phyloP scores from a whole-genome alignment of 106 monocot genomes.

The Platanthera zijinensis region DNA sequence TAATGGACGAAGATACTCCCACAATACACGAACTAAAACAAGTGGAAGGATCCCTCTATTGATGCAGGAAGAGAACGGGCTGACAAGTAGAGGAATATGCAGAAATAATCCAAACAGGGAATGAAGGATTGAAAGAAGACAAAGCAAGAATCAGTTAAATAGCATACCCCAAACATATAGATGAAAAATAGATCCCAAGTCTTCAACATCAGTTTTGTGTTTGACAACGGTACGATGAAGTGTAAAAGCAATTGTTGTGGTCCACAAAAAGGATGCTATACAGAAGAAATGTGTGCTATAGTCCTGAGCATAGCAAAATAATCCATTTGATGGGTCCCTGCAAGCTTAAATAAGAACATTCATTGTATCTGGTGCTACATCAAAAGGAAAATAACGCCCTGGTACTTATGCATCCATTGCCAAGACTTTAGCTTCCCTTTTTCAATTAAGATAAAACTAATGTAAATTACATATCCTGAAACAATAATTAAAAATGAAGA shows the following conservation, averaged over 20 bases:
- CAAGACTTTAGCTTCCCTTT: background rate
- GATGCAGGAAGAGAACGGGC: background rate
- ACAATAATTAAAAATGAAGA: background rate
- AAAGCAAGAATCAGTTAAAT: background rate
- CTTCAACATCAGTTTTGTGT: slow-evolving; percentile 97
- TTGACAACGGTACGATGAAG: slow-evolving; percentile 98
- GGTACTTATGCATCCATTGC: background rate
- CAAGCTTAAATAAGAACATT: slow-evolving; percentile 10
- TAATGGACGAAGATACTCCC: too few relatives aligned
- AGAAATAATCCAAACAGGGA: background rate
- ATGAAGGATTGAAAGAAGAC: background rate
- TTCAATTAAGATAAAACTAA: slow-evolving; percentile 1
- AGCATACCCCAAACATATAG: slow-evolving; percentile 95
- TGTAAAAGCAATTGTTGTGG: slow-evolving; percentile 97
- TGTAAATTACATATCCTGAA: background rate
- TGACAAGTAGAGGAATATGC: background rate
- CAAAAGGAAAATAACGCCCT: background rate
- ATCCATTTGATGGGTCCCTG: slow-evolving; percentile 87
- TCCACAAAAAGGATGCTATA: slow-evolving; percentile 96
- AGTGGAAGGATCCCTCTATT: background rate
- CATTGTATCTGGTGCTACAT: background rate
- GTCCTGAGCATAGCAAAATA: slow-evolving; percentile 84
- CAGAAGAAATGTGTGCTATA: slow-evolving; percentile 97
- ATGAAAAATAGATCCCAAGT: slow-evolving; percentile 87
- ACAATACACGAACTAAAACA: too few relatives aligned